These are phyloP conservation scores for Populus pruinosa DNA, from an alignment of 345 rosid genomes.

Conservation along the genomic window DNA sequence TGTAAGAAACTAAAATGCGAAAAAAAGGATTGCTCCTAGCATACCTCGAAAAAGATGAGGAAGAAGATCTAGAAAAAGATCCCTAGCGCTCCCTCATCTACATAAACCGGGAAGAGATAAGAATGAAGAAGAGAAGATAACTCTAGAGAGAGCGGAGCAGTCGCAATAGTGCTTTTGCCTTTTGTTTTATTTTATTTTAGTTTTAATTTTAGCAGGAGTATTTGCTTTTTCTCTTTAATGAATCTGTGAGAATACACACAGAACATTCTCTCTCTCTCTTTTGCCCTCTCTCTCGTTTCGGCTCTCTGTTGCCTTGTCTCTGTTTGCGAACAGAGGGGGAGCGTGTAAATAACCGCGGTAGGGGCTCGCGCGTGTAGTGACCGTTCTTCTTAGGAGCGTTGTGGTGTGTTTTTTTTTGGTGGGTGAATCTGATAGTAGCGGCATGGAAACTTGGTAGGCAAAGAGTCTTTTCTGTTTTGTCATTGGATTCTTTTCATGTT, in stretches of 20 bases:
- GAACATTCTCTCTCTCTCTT: slow-evolving; percentile 8
- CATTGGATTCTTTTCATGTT: background rate
- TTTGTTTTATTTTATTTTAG: background rate
- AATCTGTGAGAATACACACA: slow-evolving; percentile 35
- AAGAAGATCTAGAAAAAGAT: background rate
- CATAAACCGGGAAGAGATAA: background rate
- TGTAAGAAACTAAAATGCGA: background rate
- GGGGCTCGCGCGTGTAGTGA: background rate
- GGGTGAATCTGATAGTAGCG: background rate
- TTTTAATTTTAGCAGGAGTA: slow-evolving; percentile 10
- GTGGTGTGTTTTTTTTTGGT: background rate
- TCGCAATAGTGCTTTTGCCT: slow-evolving; percentile 9
- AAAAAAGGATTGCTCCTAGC: background rate
- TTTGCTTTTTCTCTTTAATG: slow-evolving; percentile 17
- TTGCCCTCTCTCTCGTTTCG: too few relatives aligned
- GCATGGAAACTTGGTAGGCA: background rate
- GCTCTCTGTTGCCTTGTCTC: slow-evolving; percentile 1
- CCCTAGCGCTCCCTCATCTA: background rate
- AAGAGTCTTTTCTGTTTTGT: background rate
- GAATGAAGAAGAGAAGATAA: slow-evolving; percentile 14
- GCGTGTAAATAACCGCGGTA: slow-evolving; percentile 1
- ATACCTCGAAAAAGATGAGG: background rate
- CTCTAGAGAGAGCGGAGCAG: slow-evolving; percentile 15
- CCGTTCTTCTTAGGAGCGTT: background rate
- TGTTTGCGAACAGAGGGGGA: background rate